phyloP scores from a whole-genome alignment of 805 yeast species.

The Myxozyma mucilagina region DNA sequence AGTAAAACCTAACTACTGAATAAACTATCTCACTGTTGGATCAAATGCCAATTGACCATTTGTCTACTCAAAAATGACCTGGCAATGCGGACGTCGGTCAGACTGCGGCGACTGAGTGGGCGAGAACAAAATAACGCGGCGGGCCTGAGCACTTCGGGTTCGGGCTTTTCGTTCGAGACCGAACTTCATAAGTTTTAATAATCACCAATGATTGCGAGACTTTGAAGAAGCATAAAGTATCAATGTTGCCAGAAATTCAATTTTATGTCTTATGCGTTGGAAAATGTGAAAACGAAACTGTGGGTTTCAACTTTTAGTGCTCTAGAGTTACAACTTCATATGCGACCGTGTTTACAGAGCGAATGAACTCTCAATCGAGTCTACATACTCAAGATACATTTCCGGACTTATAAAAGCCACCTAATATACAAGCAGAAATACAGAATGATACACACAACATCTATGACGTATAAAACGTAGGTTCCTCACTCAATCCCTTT shows the following conservation, averaged over 20 bases:
- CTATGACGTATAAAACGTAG: conserved; percentile 40
- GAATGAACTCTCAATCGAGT: neutral
- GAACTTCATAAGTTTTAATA: neutral
- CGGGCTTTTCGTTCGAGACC: conserved; percentile 4
- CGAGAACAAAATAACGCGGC: neutral
- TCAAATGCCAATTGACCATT: neutral
- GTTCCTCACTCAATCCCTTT: conserved; percentile 79
- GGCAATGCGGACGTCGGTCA: neutral
- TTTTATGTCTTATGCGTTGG: neutral
- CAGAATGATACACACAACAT: neutral
- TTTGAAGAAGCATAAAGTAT: neutral
- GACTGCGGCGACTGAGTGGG: neutral
- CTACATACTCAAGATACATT: neutral
- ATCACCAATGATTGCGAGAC: neutral
- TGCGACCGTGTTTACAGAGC: neutral
- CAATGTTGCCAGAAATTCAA: neutral
- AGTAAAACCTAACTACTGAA: neutral
- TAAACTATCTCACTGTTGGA: no score
- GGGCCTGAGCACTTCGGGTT: neutral
- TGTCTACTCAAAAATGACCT: neutral
- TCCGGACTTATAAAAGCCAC: neutral
- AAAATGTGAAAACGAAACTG: neutral
- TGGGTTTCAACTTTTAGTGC: neutral
- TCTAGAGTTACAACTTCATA: neutral
- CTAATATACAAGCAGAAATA: neutral